Conservation (phyloP, 257 asterid species). For the Nicotiana knightiana region DNA sequence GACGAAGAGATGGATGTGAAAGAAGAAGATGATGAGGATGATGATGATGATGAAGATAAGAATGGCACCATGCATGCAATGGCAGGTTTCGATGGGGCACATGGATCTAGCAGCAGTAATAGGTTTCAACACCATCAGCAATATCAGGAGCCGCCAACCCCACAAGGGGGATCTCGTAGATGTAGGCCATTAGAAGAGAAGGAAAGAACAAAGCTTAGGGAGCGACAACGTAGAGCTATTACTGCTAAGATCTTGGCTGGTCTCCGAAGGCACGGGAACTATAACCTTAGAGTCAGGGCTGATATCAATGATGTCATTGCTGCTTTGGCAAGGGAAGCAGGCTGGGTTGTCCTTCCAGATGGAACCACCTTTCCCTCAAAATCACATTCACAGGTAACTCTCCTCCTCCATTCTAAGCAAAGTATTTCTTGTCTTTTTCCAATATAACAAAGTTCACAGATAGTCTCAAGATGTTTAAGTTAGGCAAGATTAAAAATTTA, state of each 20-base stretch:
- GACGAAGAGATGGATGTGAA: slow-evolving; percentile 95
- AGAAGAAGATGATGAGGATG: slow-evolving; percentile 84
- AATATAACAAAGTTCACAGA: not conserved
- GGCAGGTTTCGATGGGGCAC: slow-evolving; percentile 53
- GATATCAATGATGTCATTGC: slow-evolving; percentile 96
- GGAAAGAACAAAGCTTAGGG: slow-evolving; percentile 95
- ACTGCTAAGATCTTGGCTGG: slow-evolving; percentile 98
- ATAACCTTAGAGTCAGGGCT: slow-evolving; percentile 95
- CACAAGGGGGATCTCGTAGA: slow-evolving; percentile 74
- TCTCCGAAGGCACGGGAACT: slow-evolving; percentile 92
- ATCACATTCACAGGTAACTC: slow-evolving; percentile 54
- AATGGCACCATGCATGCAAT: slow-evolving; percentile 33
- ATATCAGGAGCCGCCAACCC: slow-evolving; percentile 68
- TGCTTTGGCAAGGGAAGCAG: slow-evolving; percentile 99
- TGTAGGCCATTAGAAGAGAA: slow-evolving; percentile 96
- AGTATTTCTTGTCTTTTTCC: not conserved
- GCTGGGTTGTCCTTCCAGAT: slow-evolving; percentile 99
- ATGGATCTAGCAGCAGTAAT: slow-evolving; percentile 42
- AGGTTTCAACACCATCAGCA: slow-evolving; percentile 54
- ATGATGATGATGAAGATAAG: slow-evolving; percentile 66
- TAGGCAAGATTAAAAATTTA: not conserved
- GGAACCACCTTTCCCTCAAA: slow-evolving; percentile 95
- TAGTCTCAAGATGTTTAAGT: not conserved
- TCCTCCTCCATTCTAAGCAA: slow-evolving; percentile 1
- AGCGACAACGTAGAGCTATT: slow-evolving; percentile 93